phyloP scores from a whole-genome alignment of 768 basidiomycete species.

The Mycena chlorophos region DNA sequence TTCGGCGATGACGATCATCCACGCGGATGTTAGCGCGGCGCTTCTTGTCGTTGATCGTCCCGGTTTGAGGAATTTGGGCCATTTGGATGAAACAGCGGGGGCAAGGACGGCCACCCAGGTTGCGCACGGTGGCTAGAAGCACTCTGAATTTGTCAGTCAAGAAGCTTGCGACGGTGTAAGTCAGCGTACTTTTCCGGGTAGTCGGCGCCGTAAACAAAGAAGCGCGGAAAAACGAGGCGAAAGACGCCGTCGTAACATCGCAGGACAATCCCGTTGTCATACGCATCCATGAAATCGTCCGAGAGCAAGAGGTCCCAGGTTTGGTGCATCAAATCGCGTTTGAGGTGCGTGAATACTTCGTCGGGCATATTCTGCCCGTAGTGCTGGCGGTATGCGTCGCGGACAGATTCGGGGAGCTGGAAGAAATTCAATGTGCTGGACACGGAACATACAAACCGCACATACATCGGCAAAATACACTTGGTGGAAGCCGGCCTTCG shows the following conservation, averaged over 20 bases:
- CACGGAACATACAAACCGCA: too few relatives aligned
- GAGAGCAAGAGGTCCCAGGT: constrained; percentile 25
- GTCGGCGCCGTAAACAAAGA: constrained; percentile 30
- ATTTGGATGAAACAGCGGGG: constrained; percentile 23
- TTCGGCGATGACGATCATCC: constrained; percentile 2
- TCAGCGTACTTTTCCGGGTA: constrained; percentile 32
- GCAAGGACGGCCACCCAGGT: constrained; percentile 23
- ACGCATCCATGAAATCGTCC: constrained; percentile 27
- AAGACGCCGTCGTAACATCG: constrained; percentile 24
- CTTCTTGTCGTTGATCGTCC: constrained; percentile 14
- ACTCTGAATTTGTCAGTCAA: constrained; percentile 12
- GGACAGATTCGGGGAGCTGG: background rate
- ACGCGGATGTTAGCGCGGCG: background rate
- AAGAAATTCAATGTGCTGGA: too few relatives aligned
- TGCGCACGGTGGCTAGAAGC: constrained; percentile 18
- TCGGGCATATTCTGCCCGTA: background rate
- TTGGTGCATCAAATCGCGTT: constrained; percentile 27
- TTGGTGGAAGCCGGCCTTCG: constrained; percentile 5
- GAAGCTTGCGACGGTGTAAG: background rate
- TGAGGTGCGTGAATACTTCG: background rate
- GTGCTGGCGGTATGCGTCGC: background rate
- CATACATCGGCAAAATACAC: background rate
- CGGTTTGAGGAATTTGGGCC: constrained; percentile 10
- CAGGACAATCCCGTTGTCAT: constrained; percentile 24
- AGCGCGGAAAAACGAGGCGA: constrained; percentile 24